Conservation (phyloP, 2,329 filamentous ascomycete species). For the Cryphonectria parasitica region DNA sequence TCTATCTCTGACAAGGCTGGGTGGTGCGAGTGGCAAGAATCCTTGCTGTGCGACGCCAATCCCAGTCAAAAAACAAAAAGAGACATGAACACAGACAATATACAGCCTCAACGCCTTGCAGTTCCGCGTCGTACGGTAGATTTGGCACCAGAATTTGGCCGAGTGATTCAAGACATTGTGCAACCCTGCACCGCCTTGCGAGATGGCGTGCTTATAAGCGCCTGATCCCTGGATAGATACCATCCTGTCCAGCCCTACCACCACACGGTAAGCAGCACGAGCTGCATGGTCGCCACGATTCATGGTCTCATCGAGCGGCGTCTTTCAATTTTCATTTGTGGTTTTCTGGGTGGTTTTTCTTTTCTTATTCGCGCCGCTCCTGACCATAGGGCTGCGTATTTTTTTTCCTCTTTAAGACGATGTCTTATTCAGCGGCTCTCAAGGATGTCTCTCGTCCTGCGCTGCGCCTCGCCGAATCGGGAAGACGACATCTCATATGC, state of each 20-base stretch:
- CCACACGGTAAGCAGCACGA: not conserved
- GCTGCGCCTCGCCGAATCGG: conserved; percentile 16
- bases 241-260: conserved; percentile 23
- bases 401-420: conserved; percentile 1
- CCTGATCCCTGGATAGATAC: conserved; percentile 16
- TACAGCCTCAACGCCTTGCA: not conserved
- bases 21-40: conserved; percentile 20
- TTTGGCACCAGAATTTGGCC: conserved; percentile 13
- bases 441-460: conserved; percentile 13
- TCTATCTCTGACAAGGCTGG: not conserved
- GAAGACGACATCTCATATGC: conserved; percentile 11
- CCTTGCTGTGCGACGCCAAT: conserved; percentile 7
- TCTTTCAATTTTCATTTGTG: conserved; percentile 3
- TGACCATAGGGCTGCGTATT: conserved; percentile 20
- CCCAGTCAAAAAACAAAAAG: not conserved
- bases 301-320: conserved; percentile 22
- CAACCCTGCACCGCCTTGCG: conserved; percentile 21
- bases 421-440: conserved; percentile 23
- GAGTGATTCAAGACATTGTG: conserved; percentile 18
- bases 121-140: conserved; percentile 1
- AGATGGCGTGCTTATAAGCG: conserved; percentile 8
- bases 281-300: conserved; percentile 2
- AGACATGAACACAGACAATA: not conserved
- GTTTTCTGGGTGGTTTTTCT: too few relatives aligned
- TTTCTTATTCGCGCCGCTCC: not conserved